Percentiles rank a stretch among this genome's conserved stretches.
These are phyloP conservation scores for Coniferiporia weirii DNA, from an alignment of 1,284 basidiomycete genomes.

Conservation along the genomic window DNA sequence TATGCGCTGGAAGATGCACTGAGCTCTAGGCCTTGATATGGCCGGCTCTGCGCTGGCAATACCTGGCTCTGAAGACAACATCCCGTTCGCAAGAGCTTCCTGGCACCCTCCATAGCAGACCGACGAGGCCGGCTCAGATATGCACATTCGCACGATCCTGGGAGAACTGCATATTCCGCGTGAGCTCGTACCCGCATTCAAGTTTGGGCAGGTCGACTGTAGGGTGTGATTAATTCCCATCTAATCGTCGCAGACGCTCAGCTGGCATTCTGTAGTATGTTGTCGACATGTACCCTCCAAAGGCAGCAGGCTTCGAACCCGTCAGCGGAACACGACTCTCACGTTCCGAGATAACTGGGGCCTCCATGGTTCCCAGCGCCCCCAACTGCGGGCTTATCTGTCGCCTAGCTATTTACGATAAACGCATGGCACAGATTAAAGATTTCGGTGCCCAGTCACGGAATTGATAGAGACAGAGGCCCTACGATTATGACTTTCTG, in stretches of 20 bases:
- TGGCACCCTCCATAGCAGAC: neutral
- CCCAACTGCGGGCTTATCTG: conserved; percentile 1
- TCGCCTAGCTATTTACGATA: no score
- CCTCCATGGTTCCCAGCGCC: neutral
- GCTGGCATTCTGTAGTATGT: neutral
- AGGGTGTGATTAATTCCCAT: neutral
- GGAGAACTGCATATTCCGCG: conserved; percentile 5
- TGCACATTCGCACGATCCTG: neutral
- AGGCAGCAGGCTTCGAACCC: conserved; percentile 6
- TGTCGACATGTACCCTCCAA: conserved; percentile 7
- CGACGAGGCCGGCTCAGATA: neutral
- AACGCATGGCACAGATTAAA: no score
- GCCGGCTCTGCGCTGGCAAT: no score
- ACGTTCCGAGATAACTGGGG: neutral
- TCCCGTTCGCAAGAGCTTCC: neutral
- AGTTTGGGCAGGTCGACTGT: conserved; percentile 1
- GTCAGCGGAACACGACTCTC: neutral
- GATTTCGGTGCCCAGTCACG: no score
- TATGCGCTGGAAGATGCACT: neutral
- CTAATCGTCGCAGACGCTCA: no score
- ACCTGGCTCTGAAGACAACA: no score
- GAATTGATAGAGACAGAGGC: no score
- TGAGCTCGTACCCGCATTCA: conserved; percentile 8
- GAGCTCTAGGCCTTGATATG: no score
- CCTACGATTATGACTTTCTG: no score